Base-by-base conservation (phyloP, 2,329 filamentous ascomycete species). In the Sporothrix phasma region DNA sequence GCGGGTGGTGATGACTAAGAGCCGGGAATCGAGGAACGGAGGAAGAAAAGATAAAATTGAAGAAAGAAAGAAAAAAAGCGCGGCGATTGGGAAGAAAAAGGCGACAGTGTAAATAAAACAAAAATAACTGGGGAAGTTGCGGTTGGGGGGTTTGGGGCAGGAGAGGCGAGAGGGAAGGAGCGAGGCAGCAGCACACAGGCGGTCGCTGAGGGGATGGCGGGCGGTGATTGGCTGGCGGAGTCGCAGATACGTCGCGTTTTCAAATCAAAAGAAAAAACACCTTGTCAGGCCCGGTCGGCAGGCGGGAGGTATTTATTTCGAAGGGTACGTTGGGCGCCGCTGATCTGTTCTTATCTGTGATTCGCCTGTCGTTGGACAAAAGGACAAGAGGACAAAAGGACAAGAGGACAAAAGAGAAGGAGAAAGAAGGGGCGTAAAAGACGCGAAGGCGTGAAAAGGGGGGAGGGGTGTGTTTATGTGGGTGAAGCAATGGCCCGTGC, bases 251-350 rank as follows among this genome's bases (percentile, higher is more conserved):
- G 68, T 69, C 67, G 63, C 68, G 66, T 66, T 69, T 68, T 67
- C 66, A n/a, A 66, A 70, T 69, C 68, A 69, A 68, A 70, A 68
- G 63, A 67, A 71, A 67, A 71, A 72, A 71, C 70, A 70, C 68
- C 70, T n/a, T 71, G 69, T 71, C 69, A 70, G 72, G 70, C 69
- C 67, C 71, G 69, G 71, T 71, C 70, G 72, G 72, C 68, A 71
- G 71, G 70, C 68, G 69, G 70, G 69, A 69, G 71, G 72, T 75
- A 75, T 75, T 75, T 75, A 75, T 74, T 70, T 72, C 69, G 67
- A 69, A 69, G 66, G 63, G 65, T 64, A 61, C 67, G 65, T 66
- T 58, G 60, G 60, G 56, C 46, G 61, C 62, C 66, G 64, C 64
- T 72, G 70, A 69, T 69, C 67, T 69, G 67, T 69, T 68, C 71